These are phyloP conservation scores for Linnemannia hyalina DNA, from an alignment of 192 early-diverging fungal genomes.

Conservation along the genomic window DNA sequence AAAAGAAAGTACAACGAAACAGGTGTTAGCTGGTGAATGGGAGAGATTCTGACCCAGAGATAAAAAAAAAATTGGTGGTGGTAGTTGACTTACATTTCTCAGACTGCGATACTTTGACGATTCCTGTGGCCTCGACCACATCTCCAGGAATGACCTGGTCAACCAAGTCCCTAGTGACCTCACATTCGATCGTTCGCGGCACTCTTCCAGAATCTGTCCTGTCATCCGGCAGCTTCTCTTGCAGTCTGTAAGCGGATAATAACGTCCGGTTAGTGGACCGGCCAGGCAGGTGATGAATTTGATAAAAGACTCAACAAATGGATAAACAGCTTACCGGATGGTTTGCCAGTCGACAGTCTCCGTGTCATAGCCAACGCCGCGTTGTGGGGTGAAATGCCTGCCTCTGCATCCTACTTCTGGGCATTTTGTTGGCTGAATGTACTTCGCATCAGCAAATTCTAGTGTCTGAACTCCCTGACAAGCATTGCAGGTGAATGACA, in stretches of 20 bases:
- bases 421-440: constrained; percentile 72
- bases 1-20: neutral
- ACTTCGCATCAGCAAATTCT: constrained; percentile 75
- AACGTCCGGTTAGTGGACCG: neutral
- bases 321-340: constrained; percentile 53
- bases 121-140: constrained; percentile 81
- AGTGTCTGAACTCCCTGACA: constrained; percentile 71
- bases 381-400: constrained; percentile 71
- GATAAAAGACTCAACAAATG: neutral
- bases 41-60: neutral
- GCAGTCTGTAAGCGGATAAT: constrained; percentile 61
- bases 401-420: constrained; percentile 73
- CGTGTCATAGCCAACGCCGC: constrained; percentile 62
- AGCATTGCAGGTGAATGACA: constrained; percentile 72
- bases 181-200: constrained; percentile 84
- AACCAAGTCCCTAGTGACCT: constrained; percentile 80
- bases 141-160: constrained; percentile 87
- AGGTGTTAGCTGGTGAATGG: neutral
- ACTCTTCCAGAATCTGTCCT: constrained; percentile 76
- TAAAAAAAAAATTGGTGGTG: neutral
- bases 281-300: neutral
- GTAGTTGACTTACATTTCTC: constrained; percentile 64
- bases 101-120: constrained; percentile 80
- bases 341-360: constrained; percentile 83
- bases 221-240: constrained; percentile 84